phyloP scores from a whole-genome alignment of 306 rosid species.

The Vachellia collinsii region DNA sequence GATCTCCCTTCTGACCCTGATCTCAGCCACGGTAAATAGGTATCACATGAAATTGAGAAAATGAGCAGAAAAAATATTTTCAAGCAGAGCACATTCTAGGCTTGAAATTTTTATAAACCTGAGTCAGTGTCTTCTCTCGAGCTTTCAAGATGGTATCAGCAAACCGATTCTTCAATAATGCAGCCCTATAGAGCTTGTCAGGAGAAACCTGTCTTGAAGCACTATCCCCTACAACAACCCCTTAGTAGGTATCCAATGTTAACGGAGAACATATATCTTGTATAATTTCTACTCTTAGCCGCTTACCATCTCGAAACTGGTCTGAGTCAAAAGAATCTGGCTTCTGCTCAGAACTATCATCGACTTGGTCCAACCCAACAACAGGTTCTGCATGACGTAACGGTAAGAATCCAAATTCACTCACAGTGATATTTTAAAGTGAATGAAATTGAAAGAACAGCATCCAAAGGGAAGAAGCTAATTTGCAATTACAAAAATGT shows the following conservation, averaged over 20 bases:
- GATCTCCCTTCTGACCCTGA: constrained; percentile 83
- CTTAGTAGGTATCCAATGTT: constrained; percentile 21
- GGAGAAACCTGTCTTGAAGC: constrained; percentile 72
- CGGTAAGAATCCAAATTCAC: constrained; percentile 16
- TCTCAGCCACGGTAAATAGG: constrained; percentile 32
- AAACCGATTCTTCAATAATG: constrained; percentile 69
- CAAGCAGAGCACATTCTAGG: constrained; percentile 15
- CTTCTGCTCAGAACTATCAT: constrained; percentile 61
- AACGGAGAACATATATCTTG: background rate
- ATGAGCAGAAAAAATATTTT: constrained; percentile 13
- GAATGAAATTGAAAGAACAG: background rate
- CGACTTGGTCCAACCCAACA: constrained; percentile 54
- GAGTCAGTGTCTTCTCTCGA: constrained; percentile 71
- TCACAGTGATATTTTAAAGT: constrained; percentile 8
- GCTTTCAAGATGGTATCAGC: constrained; percentile 86
- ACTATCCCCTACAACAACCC: constrained; percentile 56
- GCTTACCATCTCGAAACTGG: constrained; percentile 66
- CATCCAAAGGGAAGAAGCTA: constrained; percentile 7
- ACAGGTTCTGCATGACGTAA: constrained; percentile 51
- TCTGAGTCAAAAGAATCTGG: constrained; percentile 57
- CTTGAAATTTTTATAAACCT: constrained; percentile 48
- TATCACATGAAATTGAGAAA: too few relatives aligned
- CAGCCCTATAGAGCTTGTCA: constrained; percentile 70
- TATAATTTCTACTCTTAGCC: constrained; percentile 11
- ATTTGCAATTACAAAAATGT: constrained; percentile 12